A percentile compares a stretch with the other conserved stretches of the same genome.
phyloP scores from a whole-genome alignment of 441 rosid genomes.

The Geranium incanum region DNA sequence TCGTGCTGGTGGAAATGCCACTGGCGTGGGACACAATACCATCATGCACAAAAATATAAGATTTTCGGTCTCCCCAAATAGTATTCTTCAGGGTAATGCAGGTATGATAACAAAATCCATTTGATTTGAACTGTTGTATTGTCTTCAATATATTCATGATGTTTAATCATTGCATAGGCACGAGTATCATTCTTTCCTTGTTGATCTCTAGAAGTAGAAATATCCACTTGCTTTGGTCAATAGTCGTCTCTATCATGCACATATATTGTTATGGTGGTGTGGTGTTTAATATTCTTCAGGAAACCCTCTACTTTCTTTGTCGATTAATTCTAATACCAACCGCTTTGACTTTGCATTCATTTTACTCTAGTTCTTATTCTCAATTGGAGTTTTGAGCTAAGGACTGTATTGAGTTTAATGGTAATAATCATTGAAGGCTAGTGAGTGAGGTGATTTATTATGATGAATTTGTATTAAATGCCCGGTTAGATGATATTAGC shows the following conservation, averaged over 20 bases:
- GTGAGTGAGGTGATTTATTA: not conserved
- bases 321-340: not conserved
- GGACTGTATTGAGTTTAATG: not conserved
- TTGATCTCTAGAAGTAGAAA: too few species aligned
- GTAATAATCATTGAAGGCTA: not conserved
- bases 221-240: too few species aligned
- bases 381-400: not conserved
- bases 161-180: not conserved
- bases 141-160: too few species aligned
- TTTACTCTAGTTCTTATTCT: too few species aligned
- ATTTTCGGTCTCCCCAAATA: slow-evolving; percentile 47
- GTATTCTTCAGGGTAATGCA: slow-evolving; percentile 57
- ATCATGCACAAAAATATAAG: slow-evolving; percentile 17
- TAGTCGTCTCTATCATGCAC: too few species aligned
- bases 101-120: not conserved
- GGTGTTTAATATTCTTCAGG: not conserved
- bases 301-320: not conserved
- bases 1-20: slow-evolving; percentile 7
- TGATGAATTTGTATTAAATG: too few species aligned
- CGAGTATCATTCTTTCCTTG: too few species aligned
- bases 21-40: slow-evolving; percentile 17
- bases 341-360: not conserved
- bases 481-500: too few species aligned
- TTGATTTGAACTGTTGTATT: not conserved
- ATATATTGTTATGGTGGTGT: not conserved